Conservation (phyloP, 164 flowering plant species). For the Euptelea pleiosperma region DNA sequence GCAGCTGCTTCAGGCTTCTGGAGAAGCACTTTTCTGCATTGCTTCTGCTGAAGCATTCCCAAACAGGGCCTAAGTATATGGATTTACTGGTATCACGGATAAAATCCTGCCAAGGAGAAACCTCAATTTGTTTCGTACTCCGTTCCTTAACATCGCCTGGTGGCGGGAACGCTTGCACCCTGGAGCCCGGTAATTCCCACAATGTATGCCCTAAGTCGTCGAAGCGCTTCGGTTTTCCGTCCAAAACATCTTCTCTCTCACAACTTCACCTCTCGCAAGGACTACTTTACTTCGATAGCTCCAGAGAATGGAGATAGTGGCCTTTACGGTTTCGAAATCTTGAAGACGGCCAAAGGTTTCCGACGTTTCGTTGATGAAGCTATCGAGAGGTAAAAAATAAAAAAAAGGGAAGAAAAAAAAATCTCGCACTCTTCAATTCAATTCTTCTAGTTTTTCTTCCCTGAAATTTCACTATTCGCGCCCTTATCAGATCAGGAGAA, state of each 20-base stretch:
- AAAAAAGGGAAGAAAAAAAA: too few species aligned
- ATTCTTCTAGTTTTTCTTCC: neutral
- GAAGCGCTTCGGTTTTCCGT: slow-evolving; percentile 12
- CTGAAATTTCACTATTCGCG: neutral
- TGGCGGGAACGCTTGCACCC: neutral
- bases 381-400: slow-evolving; percentile 53
- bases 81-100: too few species aligned
- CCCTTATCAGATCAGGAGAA: slow-evolving; percentile 60
- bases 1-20: too few species aligned
- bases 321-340: slow-evolving; percentile 73
- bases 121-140: too few species aligned
- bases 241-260: slow-evolving; percentile 8
- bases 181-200: neutral
- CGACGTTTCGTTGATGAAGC: slow-evolving; percentile 81
- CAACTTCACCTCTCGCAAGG: slow-evolving; percentile 16
- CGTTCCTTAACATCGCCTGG: too few species aligned
- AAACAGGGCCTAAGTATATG: too few species aligned
- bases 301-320: slow-evolving; percentile 46
- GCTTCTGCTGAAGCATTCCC: too few species aligned
- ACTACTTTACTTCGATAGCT: slow-evolving; percentile 31
- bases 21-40: too few species aligned
- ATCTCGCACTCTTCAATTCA: too few species aligned
- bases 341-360: slow-evolving; percentile 75
- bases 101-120: too few species aligned
- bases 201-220: slow-evolving; percentile 24